Base-by-base conservation (phyloP, 306 rosid genomes). In the Parietaria judaica region DNA sequence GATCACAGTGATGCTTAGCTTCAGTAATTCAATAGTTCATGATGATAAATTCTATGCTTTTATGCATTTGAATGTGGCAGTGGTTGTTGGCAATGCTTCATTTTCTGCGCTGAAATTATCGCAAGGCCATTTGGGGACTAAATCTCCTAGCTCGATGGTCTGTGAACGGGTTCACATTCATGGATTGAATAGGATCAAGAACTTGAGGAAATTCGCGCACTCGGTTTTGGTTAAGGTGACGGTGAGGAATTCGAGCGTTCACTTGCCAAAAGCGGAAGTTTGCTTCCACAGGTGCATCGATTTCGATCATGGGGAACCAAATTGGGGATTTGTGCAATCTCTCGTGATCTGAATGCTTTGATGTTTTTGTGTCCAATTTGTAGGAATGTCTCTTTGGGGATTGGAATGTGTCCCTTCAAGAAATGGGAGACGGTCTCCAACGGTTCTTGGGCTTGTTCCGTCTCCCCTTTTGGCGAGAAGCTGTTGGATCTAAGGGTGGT, bases 271-370 rank as follows among this genome's bases (percentile, higher is more conserved):
- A 56, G 69, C 77, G 23, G 95, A 84, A 71, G 80, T 92, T 77
- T 92, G 99, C 67, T 84, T 92, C 57, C 96, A 88, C 69, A 78
- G 88, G 98, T 88, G 76, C 69, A 92, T 71, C 46, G n/a, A 49
- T 49, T n/a, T 71, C 46, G n/a, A 49, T 49, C 10, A 49, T 49
- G 13, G 31, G 14, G 7, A 4, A 17, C 38, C 38, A 35, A 56
- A 3, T 35, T 31, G 53, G 14, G 36, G 13, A 8, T 7, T 7
- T 9, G 23, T n/a, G 10, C 16, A 52, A n/a, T 48, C 6, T 56
- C 43, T 31, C 14, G 1, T 31, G 38, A 11, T 23, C 15, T 49
- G 15, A 10, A 4, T 5, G 53, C 0, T 4, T 49, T 49, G 53
- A 9, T 49, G 14, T 37, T 36, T 13, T 36, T 44, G 14, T 14